These are phyloP conservation scores for Pseudoscleropodium purum DNA, from an alignment of 225 moss, liverwort and hornwort genomes.

Conservation along the genomic window DNA sequence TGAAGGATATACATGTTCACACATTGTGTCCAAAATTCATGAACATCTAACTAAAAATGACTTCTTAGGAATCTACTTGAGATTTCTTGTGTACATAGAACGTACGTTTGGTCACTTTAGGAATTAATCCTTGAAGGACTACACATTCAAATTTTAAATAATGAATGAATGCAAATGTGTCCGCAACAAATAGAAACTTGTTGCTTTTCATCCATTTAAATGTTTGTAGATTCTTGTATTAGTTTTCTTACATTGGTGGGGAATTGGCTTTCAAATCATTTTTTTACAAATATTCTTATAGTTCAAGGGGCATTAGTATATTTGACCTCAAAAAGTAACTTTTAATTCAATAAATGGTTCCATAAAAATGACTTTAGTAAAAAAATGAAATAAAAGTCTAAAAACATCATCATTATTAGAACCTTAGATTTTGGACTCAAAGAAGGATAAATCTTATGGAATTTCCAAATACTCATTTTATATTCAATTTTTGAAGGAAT, in stretches of 20 bases:
- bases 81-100: too few species aligned
- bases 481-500: background rate
- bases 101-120: too few species aligned
- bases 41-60: too few species aligned
- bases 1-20: too few species aligned
- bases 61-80: too few species aligned
- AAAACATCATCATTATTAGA: background rate
- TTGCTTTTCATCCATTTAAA: background rate
- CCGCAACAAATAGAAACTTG: background rate
- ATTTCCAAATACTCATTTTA: background rate
- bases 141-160: background rate
- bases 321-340: background rate
- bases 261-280: background rate
- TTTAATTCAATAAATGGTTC: background rate
- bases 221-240: background rate
- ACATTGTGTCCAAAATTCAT: too few species aligned
- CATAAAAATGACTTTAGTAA: background rate
- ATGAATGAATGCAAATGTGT: background rate
- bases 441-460: background rate
- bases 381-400: background rate
- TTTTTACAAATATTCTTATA: background rate
- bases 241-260: background rate
- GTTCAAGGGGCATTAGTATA: background rate
- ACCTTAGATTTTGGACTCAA: background rate
- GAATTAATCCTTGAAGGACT: too few species aligned